Conservation (phyloP, 2,329 filamentous ascomycete species). For the Colletotrichum tabaci region DNA sequence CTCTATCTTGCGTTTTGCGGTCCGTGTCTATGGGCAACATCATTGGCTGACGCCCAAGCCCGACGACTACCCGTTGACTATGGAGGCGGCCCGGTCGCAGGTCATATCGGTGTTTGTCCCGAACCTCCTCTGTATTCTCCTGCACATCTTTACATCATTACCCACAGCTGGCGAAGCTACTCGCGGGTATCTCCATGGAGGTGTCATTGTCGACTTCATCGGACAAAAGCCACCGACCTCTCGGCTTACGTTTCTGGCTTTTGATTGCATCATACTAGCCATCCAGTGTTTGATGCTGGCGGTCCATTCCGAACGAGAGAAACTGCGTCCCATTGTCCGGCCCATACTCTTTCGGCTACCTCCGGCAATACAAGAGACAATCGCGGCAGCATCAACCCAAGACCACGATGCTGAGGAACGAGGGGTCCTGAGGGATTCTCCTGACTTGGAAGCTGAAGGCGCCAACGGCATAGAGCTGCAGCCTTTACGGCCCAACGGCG, state of each 20-base stretch:
- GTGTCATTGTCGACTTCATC: slow-evolving; percentile 77
- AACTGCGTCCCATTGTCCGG: slow-evolving; percentile 60
- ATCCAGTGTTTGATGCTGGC: slow-evolving; percentile 77
- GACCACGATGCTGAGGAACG: slow-evolving; percentile 72
- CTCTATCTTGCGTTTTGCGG: slow-evolving; percentile 73
- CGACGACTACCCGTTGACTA: slow-evolving; percentile 68
- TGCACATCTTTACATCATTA: slow-evolving; percentile 70
- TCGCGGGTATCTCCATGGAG: slow-evolving; percentile 77
- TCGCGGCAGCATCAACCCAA: slow-evolving; percentile 50
- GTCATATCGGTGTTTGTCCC: slow-evolving; percentile 71
- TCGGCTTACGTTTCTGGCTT: slow-evolving; percentile 66
- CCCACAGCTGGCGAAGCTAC: slow-evolving; percentile 72
- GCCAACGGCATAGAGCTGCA: slow-evolving; percentile 64
- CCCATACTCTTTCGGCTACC: slow-evolving; percentile 35
- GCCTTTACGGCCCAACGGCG: slow-evolving; percentile 44
- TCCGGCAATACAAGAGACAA: slow-evolving; percentile 23
- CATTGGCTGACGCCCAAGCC: slow-evolving; percentile 76
- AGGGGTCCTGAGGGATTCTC: slow-evolving; percentile 60
- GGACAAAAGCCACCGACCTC: slow-evolving; percentile 75
- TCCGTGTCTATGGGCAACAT: slow-evolving; percentile 72
- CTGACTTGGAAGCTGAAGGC: slow-evolving; percentile 55
- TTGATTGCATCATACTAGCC: slow-evolving; percentile 69
- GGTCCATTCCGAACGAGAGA: slow-evolving; percentile 73
- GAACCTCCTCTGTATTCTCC: slow-evolving; percentile 72
- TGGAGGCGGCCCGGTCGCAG: slow-evolving; percentile 70